These are phyloP conservation scores for Lodderomyces pseudojiufengensis DNA, from an alignment of 1,139 yeast genomes.

Conservation along the genomic window DNA sequence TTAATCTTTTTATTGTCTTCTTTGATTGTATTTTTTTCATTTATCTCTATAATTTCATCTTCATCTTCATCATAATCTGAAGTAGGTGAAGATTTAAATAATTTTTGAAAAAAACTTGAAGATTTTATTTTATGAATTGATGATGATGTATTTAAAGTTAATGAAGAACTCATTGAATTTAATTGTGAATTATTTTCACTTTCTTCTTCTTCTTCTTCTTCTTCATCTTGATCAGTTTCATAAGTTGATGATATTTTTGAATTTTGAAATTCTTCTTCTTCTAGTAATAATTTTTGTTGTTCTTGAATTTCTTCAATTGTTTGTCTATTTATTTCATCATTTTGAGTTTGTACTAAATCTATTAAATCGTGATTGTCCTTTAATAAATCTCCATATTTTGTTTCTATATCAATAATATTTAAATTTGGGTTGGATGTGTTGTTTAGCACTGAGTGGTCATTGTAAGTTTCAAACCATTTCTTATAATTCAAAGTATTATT, in stretches of 20 bases:
- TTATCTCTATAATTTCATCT: too few species aligned
- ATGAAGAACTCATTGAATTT: conserved; percentile 37
- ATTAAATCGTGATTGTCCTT: conserved; percentile 9
- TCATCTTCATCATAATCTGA: conserved; percentile 8
- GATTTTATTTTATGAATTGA: conserved; percentile 33
- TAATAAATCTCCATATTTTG: conserved; percentile 3
- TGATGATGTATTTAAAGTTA: conserved; percentile 32
- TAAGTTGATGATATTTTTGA: conserved; percentile 9
- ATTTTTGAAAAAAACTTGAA: conserved; percentile 29
- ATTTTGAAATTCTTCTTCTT: conserved; percentile 21
- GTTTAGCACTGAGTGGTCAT: conserved; percentile 23
- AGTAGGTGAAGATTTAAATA: conserved; percentile 15
- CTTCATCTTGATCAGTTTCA: conserved; percentile 6
- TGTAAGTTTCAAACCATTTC: conserved; percentile 35
- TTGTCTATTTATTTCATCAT: conserved; percentile 29
- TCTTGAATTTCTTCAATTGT: conserved; percentile 17
- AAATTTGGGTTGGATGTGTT: conserved; percentile 19
- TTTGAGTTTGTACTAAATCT: conserved; percentile 25
- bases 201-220: conserved; percentile 15
- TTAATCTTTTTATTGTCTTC: too few species aligned
- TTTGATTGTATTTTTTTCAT: too few species aligned
- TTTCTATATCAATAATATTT: not conserved
- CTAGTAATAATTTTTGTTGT: conserved; percentile 20
- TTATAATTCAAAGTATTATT: conserved; percentile 21
- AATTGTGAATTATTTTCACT: conserved; percentile 21